Base-by-base conservation (phyloP, 257 asterid species). In the Ilex aquifolium region DNA sequence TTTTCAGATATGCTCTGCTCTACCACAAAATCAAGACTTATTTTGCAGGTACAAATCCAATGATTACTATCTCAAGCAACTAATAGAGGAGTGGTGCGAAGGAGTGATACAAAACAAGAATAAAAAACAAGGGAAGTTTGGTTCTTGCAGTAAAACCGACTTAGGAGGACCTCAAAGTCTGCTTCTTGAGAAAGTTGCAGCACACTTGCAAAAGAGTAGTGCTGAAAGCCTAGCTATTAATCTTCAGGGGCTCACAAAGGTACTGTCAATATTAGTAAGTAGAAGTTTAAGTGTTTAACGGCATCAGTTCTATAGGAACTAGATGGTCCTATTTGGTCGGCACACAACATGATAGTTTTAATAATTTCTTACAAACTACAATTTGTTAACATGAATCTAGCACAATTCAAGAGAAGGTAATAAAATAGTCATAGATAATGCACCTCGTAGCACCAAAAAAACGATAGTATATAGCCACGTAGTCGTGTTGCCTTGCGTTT, bases 71-170 rank as follows among this genome's bases (percentile, higher is more conserved):
- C 90, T 92, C 64, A 88, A 87, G 82, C 95, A 81, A 73, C 85
- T 92, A 42, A 82, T 92, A 57, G 97, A 90, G 80, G 97, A 92
- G 78, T 91, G 98, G 97, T 88, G 95, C 70, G 97, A 91, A 80
- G 97, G 95, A 32, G 88, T 89, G 68, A 79, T 88, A 52, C 95
- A 85, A 59, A 79, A 76, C 64, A 80, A 72, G 60, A 67, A 56
- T 49, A 65, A 15, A 66, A 68, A 78, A 21, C 66, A 65, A 64
- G 72, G 61, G 42, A 70, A 51, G 57, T 72, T 71, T 39, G 61
- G 72, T 74, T 66, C 82, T 48, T 63, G 56, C 4, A 55, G 31
- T 53, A 64, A 62, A 55, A 64, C 77, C 39, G 61, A 74, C 65
- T 78, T 76, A 63, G 80, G 57, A 15, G 57, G 81, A 65, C 78